Evolutionary conservation across 2,329 filamentous ascomycete species (phyloP), one percentile per base, ranked within the genome.

Genomic region (Whalleya microplaca): DNA sequence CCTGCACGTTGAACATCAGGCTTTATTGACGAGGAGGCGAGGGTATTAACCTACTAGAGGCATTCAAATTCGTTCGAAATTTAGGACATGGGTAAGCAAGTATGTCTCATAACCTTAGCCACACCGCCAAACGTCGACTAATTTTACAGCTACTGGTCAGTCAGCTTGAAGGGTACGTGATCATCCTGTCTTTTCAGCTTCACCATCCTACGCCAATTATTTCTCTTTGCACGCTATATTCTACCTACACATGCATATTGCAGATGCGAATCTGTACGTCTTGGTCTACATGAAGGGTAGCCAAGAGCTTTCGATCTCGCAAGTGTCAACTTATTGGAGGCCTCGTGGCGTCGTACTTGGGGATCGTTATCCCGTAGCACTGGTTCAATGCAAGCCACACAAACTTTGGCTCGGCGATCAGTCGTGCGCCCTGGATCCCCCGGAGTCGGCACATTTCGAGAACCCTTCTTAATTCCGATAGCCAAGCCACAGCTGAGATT

Each of bases 331-430:
- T 45, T 46, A 32, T 37, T 12, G 32, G 8, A 5, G 14, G 32
- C 32, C 14, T 37, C 32, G 32, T 29, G 19, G 12, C 43, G 21
- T 19, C 51, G 32, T 48, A 42, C 6, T 12, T 37, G 32, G 32
- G 41, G 41, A 44, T 53, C 49, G 51, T 58, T 23, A 61, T 61
- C 59, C 62, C 59, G 45, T 32, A 27, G 53, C 21, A 43, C 45
- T 59, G 59, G 62, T 43, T 61, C 52, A 27, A 54, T 55, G 58
- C 49, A 63, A 64, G 62, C 62, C 62, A 64, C 58, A 51, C 56
- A 55, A 48, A 45, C 41, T 51, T 56, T 42, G 51, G 45, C 16
- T 51, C 43, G 42, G 56, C 47, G 59, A 64, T 64, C 56, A 53
- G 21, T 51, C 23, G 41, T 41, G 48, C 49, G 29, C 19, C 51